These are phyloP conservation scores for Penicillium psychrofluorescens DNA, from an alignment of 495 filamentous ascomycete species.

Conservation along the genomic window DNA sequence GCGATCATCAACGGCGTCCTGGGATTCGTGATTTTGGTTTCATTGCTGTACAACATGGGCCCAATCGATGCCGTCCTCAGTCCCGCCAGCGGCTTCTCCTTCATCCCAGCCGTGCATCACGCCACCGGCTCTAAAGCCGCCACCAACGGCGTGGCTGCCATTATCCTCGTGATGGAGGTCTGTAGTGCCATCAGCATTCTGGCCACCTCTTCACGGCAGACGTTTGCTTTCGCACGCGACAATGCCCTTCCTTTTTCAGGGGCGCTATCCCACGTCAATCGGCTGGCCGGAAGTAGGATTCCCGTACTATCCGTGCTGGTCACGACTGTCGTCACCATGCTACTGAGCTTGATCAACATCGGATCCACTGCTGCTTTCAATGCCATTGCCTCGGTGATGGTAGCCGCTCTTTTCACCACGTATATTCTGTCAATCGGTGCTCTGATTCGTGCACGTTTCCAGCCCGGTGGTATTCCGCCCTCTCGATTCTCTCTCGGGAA, in stretches of 20 bases:
- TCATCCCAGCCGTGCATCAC: conserved; percentile 27
- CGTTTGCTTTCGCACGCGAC: conserved; percentile 47
- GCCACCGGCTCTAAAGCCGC: conserved; percentile 21
- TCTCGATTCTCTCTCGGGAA: conserved; percentile 18
- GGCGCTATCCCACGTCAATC: conserved; percentile 29
- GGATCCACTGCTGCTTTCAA: conserved; percentile 41
- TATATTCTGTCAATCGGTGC: conserved; percentile 32
- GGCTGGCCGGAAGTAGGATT: conserved; percentile 27
- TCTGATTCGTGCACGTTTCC: conserved; percentile 16
- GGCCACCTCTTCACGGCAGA: conserved; percentile 37
- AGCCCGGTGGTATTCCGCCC: conserved; percentile 16
- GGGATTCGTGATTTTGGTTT: conserved; percentile 37
- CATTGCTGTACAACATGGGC: conserved; percentile 39
- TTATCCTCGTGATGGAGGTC: conserved; percentile 33
- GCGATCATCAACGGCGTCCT: conserved; percentile 34
- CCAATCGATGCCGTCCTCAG: conserved; percentile 25
- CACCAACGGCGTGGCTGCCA: conserved; percentile 27
- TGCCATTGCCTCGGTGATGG: conserved; percentile 34
- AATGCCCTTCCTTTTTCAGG: conserved; percentile 36
- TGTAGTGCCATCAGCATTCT: conserved; percentile 33
- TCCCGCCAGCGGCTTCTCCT: conserved; percentile 28
- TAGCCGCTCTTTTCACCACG: conserved; percentile 33
- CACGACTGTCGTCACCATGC: conserved; percentile 40
- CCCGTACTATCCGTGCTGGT: conserved; percentile 47
- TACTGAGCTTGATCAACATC: conserved; percentile 39